A percentile compares a stretch with the other conserved stretches of the same genome.
phyloP scores from a whole-genome alignment of 2,329 filamentous ascomycete species.

The Didymellaceae sp. region DNA sequence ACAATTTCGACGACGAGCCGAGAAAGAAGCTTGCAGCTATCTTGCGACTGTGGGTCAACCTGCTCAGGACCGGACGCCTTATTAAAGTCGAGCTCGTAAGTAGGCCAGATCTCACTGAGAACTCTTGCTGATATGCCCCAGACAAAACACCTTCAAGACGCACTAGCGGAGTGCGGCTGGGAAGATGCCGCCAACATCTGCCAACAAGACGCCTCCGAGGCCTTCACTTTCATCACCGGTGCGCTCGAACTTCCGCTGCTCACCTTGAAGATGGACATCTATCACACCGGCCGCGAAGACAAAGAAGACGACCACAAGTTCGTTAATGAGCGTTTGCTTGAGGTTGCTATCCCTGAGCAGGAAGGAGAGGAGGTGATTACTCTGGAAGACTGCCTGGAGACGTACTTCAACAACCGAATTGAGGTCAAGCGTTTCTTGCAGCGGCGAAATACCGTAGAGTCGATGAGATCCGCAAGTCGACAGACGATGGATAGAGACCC shows the following conservation, averaged over 20 bases:
- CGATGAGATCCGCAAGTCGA: conserved; percentile 47
- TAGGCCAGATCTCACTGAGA: neutral
- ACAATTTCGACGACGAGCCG: conserved; percentile 74
- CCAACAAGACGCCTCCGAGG: conserved; percentile 95
- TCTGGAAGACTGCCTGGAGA: conserved; percentile 88
- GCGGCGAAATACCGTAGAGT: conserved; percentile 64
- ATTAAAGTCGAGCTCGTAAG: conserved; percentile 84
- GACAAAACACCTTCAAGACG: conserved; percentile 83
- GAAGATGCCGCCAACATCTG: conserved; percentile 74
- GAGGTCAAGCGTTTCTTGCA: conserved; percentile 82
- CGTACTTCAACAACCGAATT: conserved; percentile 93
- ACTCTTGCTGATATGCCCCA: conserved; percentile 45
- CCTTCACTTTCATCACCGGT: conserved; percentile 93
- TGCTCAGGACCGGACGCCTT: conserved; percentile 82
- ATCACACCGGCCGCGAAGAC: conserved; percentile 84
- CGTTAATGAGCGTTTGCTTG: conserved; percentile 86
- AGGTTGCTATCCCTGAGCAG: conserved; percentile 85
- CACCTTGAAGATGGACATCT: conserved; percentile 91
- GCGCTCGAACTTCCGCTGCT: conserved; percentile 85
- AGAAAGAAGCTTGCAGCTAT: conserved; percentile 77
- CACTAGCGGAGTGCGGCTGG: conserved; percentile 88
- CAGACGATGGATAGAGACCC: conserved; percentile 37
- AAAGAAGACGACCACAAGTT: conserved; percentile 92
- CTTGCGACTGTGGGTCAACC: conserved; percentile 89
- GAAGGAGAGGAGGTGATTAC: conserved; percentile 72